A percentile compares a stretch with the other conserved stretches of the same genome.
Evolutionary conservation across 768 basidiomycete genomes (phyloP).

Genomic region (Lentinula sp.): DNA sequence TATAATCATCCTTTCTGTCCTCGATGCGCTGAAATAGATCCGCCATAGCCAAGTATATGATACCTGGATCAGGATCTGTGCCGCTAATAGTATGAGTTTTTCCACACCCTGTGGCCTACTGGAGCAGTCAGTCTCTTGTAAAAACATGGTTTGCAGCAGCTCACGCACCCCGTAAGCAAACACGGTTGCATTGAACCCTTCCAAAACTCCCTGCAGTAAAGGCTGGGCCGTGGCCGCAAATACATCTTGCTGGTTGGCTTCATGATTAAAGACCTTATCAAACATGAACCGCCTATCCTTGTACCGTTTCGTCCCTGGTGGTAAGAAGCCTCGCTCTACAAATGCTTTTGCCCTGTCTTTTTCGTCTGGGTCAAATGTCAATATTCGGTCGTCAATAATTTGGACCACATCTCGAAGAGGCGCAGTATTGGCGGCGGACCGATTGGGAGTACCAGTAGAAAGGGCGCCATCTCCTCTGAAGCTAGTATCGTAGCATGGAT

Average conservation of each 20-base stretch:
- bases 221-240: conserved; percentile 85
- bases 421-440: conserved; percentile 43
- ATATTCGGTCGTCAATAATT: conserved; percentile 88
- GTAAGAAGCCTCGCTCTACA: conserved; percentile 78
- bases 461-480: conserved; percentile 85
- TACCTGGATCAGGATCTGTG: conserved; percentile 78
- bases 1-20: conserved; percentile 79
- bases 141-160: not conserved
- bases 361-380: conserved; percentile 95
- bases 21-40: conserved; percentile 94
- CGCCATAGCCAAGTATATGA: conserved; percentile 96
- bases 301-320: conserved; percentile 87
- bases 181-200: conserved; percentile 95
- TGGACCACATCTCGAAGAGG: conserved; percentile 74
- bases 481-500: conserved; percentile 60
- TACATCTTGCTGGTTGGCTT: conserved; percentile 79
- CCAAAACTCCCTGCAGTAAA: conserved; percentile 75
- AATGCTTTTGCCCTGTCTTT: conserved; percentile 76
- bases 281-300: conserved; percentile 98
- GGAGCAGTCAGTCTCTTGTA: conserved; percentile 2
- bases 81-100: conserved; percentile 99
- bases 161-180: conserved; percentile 94
- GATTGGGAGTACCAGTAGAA: conserved; percentile 47
- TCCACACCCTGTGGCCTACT: conserved; percentile 98
- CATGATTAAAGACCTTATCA: conserved; percentile 84